Evolutionary conservation across 2,329 filamentous ascomycete genomes (phyloP).

Genomic region (Periconia sp.): DNA sequence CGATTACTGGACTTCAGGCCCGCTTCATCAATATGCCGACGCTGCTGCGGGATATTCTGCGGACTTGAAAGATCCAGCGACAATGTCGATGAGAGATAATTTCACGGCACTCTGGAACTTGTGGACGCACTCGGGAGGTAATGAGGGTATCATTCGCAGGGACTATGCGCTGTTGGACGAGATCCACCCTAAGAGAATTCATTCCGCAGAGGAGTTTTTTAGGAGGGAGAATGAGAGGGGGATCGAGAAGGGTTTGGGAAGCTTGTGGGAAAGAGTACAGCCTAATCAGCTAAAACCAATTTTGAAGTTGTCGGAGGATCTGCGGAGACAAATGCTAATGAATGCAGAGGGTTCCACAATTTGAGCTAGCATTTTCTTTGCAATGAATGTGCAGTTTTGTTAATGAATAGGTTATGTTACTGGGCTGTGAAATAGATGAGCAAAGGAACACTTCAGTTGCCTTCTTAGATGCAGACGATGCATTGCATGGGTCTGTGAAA

Average conservation of each 20-base stretch:
- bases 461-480: too few relatives aligned
- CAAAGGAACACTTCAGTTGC: too few relatives aligned
- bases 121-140: slow-evolving; percentile 41
- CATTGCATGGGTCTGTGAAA: too few relatives aligned
- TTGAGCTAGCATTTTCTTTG: too few relatives aligned
- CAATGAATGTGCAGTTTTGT: too few relatives aligned
- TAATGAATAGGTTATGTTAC: too few relatives aligned
- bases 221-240: slow-evolving; percentile 28
- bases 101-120: slow-evolving; percentile 60
- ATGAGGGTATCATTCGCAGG: slow-evolving; percentile 47
- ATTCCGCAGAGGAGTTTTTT: slow-evolving; percentile 56
- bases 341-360: too few relatives aligned
- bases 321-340: too few relatives aligned
- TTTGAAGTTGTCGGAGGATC: slow-evolving; percentile 4
- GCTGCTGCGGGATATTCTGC: slow-evolving; percentile 50
- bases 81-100: slow-evolving; percentile 53
- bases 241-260: slow-evolving; percentile 31
- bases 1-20: background rate
- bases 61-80: slow-evolving; percentile 34
- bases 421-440: too few relatives aligned
- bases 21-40: background rate
- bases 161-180: slow-evolving; percentile 59
- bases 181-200: slow-evolving; percentile 57
- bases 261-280: slow-evolving; percentile 40
- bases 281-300: slow-evolving; percentile 17